Conservation (phyloP, 1,284 basidiomycete genomes). For the Earliella scabrosa region DNA sequence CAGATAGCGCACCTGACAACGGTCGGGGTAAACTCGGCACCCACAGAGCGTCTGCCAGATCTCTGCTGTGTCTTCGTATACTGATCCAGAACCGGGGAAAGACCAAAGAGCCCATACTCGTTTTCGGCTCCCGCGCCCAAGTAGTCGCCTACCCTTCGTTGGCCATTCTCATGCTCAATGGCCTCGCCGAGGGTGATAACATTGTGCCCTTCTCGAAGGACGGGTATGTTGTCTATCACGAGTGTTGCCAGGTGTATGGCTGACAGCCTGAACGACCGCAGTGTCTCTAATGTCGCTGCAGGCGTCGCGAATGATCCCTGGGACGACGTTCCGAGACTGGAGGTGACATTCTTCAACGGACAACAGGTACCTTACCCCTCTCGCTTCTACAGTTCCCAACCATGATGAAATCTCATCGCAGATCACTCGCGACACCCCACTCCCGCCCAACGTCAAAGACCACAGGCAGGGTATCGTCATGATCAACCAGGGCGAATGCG, state of each 20-base stretch:
- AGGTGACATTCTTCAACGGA: conserved; percentile 7
- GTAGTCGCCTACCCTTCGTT: conserved; percentile 8
- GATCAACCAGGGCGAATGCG: conserved; percentile 9
- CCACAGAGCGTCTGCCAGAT: conserved; percentile 9
- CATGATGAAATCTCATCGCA: too few relatives aligned
- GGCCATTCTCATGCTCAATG: background rate
- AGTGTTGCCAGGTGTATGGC: too few relatives aligned
- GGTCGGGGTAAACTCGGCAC: conserved; percentile 4
- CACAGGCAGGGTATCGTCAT: background rate
- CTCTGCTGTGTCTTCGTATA: conserved; percentile 8
- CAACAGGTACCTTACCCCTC: conserved; percentile 1
- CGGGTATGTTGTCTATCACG: background rate
- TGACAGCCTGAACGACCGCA: background rate
- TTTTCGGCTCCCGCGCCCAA: conserved; percentile 15
- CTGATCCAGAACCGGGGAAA: conserved; percentile 20
- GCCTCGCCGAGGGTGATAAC: conserved; percentile 6
- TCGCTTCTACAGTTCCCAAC: too few relatives aligned
- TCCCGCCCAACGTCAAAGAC: background rate
- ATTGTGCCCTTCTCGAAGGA: conserved; percentile 3
- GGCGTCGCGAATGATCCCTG: conserved; percentile 15
- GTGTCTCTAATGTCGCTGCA: background rate
- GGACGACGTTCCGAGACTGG: conserved; percentile 10
- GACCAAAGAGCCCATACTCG: conserved; percentile 5
- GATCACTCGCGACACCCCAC: too few relatives aligned
- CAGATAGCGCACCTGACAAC: background rate